These are phyloP conservation scores for Rhytidhysteron rufulum DNA, from an alignment of 2,329 filamentous ascomycete species.

Conservation along the genomic window DNA sequence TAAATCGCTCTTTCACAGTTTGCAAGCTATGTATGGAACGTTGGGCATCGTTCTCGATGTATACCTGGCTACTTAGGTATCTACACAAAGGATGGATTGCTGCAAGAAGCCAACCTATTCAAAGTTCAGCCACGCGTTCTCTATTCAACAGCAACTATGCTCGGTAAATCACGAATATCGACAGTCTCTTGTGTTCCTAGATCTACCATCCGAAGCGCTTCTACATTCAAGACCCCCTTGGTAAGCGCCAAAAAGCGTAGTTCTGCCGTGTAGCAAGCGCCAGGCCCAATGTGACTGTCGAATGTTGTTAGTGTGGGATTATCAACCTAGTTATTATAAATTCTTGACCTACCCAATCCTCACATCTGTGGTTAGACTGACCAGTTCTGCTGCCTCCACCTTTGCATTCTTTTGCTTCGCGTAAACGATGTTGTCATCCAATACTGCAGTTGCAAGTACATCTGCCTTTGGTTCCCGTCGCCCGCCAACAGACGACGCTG, in stretches of 20 bases:
- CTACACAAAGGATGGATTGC: no score
- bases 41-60: no score
- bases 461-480: conserved; percentile 31
- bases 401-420: conserved; percentile 65
- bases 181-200: conserved; percentile 71
- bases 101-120: no score
- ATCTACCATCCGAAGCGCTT: conserved; percentile 70
- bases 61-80: no score
- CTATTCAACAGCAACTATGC: conserved; percentile 47
- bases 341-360: conserved; percentile 57
- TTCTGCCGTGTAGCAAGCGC: conserved; percentile 70
- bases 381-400: conserved; percentile 62
- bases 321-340: neutral
- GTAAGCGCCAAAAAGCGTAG: conserved; percentile 66
- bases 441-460: conserved; percentile 59
- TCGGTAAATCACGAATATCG: conserved; percentile 71
- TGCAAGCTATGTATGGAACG: no score
- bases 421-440: conserved; percentile 69
- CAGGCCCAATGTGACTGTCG: conserved; percentile 62
- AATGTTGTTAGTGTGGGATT: conserved; percentile 14
- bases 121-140: no score
- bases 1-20: no score
- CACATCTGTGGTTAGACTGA: conserved; percentile 73
- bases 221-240: conserved; percentile 65
- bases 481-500: conserved; percentile 38